Conservation (phyloP, 148 eudicot species). For the Diospyros lotus region DNA sequence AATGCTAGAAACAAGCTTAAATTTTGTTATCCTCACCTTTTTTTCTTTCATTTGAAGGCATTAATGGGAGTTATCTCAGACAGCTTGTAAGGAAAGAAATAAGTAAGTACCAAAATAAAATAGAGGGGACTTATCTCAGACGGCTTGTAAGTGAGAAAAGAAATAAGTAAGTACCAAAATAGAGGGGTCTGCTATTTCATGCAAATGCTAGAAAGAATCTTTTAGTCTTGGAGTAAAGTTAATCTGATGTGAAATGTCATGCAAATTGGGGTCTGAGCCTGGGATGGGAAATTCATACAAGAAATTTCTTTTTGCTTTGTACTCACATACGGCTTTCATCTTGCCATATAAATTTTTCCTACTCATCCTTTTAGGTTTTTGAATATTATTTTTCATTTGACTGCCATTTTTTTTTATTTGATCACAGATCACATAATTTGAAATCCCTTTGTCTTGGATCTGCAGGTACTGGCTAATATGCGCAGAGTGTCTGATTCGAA, state of each 20-base stretch:
- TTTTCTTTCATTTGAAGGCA: too few species aligned
- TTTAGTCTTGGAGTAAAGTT: not conserved
- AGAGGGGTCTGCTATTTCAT: not conserved
- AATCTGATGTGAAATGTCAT: not conserved
- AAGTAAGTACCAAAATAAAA: too few species aligned
- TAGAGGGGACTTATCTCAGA: too few species aligned
- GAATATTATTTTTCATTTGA: not conserved
- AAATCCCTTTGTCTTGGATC: slow-evolving; percentile 10
- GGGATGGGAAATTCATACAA: not conserved
- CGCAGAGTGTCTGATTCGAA: slow-evolving; percentile 40
- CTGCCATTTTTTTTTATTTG: not conserved
- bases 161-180: too few species aligned
- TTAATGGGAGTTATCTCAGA: too few species aligned
- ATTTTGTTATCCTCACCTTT: too few species aligned
- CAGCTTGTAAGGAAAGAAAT: too few species aligned
- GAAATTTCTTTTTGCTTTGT: not conserved
- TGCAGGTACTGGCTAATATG: slow-evolving; percentile 87
- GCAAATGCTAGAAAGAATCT: not conserved
- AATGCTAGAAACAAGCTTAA: too few species aligned
- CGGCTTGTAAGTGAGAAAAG: too few species aligned
- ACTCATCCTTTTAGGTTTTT: not conserved
- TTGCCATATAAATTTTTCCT: not conserved
- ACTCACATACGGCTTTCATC: not conserved
- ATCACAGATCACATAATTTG: not conserved
- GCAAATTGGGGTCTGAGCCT: not conserved